Percentiles rank a stretch among this genome's conserved stretches.
phyloP scores from a whole-genome alignment of 345 rosid species.

The Eucalyptus grandis region DNA sequence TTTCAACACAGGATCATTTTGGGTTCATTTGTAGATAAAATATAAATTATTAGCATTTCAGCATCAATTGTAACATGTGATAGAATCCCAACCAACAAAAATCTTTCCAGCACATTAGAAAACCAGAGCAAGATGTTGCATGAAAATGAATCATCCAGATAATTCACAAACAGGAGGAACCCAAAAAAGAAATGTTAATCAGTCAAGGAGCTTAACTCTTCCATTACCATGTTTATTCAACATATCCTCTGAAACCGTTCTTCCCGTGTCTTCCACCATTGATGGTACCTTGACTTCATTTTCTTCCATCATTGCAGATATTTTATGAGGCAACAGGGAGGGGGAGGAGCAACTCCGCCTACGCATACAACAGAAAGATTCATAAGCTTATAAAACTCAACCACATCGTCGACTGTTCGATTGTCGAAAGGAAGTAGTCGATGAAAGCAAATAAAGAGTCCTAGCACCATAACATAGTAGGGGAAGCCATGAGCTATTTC shows the following conservation, averaged over 20 bases:
- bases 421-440: background rate
- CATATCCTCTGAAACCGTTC: background rate
- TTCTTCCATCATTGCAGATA: background rate
- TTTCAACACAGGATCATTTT: background rate
- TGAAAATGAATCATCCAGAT: background rate
- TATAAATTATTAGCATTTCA: background rate
- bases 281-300: background rate
- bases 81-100: background rate
- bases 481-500: background rate
- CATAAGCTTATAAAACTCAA: background rate
- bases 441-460: background rate
- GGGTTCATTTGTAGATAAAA: background rate
- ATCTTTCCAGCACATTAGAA: background rate
- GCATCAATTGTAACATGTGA: background rate
- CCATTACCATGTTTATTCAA: background rate
- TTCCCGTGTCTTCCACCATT: background rate
- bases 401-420: background rate
- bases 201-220: background rate
- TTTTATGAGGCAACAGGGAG: slow-evolving; percentile 7
- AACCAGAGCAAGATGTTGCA: background rate
- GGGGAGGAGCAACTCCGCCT: slow-evolving; percentile 66
- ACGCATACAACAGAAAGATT: background rate
- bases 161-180: background rate
- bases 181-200: background rate
- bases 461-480: background rate